A percentile compares a stretch with the other conserved stretches of the same genome.
These are phyloP conservation scores for Rhynchospora pubera DNA, from an alignment of 176 grass and related monocot genomes.

Conservation along the genomic window DNA sequence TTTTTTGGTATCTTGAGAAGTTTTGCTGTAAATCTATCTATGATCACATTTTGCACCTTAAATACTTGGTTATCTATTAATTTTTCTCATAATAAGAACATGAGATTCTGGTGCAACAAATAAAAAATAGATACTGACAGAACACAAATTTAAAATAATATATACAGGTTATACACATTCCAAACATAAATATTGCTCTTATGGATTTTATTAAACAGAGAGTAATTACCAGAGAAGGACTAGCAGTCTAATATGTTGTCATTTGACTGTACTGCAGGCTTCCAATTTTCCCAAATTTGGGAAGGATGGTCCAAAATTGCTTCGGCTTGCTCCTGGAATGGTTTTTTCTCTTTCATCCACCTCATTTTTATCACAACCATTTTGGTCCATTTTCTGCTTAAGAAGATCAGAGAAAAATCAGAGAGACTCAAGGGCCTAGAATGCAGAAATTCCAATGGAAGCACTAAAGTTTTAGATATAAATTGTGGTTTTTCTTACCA, in stretches of 20 bases:
- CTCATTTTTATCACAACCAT: conserved; percentile 47
- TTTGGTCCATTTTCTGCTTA: conserved; percentile 38
- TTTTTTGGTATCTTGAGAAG: not conserved
- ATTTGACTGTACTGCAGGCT: conserved; percentile 39
- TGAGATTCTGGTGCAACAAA: not conserved
- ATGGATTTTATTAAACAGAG: not conserved
- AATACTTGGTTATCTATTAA: not conserved
- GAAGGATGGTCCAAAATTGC: conserved; percentile 58
- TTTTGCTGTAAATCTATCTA: not conserved
- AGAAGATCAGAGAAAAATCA: conserved; percentile 39
- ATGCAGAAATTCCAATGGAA: conserved; percentile 18
- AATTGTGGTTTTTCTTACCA: conserved; percentile 48
- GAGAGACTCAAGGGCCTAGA: conserved; percentile 24
- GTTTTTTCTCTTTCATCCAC: conserved; percentile 41
- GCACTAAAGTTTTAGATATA: conserved; percentile 27
- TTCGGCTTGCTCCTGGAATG: conserved; percentile 67
- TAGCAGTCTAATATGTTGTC: not conserved
- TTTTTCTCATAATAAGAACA: not conserved
- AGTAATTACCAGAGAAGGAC: not conserved
- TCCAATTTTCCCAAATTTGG: conserved; percentile 23
- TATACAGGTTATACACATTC: not conserved
- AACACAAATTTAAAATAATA: not conserved
- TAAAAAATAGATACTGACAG: not conserved
- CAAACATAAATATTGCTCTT: not conserved
- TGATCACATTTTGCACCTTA: not conserved